These are phyloP conservation scores for Candida verbasci DNA, from an alignment of 805 yeast genomes.

Conservation along the genomic window DNA sequence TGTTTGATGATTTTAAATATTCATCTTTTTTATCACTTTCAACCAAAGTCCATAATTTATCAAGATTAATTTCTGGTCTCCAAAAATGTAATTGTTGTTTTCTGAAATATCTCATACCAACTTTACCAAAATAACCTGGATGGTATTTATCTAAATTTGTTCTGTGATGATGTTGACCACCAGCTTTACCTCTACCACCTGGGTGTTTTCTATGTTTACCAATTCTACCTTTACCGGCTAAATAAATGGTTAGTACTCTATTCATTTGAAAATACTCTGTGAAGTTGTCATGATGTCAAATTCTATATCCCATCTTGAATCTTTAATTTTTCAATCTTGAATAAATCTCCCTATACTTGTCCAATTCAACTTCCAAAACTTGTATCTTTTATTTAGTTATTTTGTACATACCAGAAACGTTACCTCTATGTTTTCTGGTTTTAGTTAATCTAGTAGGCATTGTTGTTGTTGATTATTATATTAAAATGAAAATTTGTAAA, in stretches of 20 bases:
- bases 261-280: too few relatives aligned
- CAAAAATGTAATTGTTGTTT: slow-evolving; percentile 91
- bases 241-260: slow-evolving; percentile 25
- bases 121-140: slow-evolving; percentile 99
- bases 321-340: background rate
- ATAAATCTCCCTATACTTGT: background rate
- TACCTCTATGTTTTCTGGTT: slow-evolving; percentile 99
- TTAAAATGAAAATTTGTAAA: slow-evolving; percentile 1
- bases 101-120: slow-evolving; percentile 99
- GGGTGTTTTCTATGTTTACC: slow-evolving; percentile 99
- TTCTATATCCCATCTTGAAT: too few relatives aligned
- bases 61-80: slow-evolving; percentile 97
- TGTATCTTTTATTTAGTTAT: background rate
- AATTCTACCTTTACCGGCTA: slow-evolving; percentile 99
- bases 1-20: slow-evolving; percentile 77
- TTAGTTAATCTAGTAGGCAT: slow-evolving; percentile 99
- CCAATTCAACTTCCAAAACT: background rate
- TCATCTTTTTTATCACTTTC: slow-evolving; percentile 92
- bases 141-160: slow-evolving; percentile 99
- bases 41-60: slow-evolving; percentile 96
- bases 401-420: slow-evolving; percentile 90
- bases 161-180: slow-evolving; percentile 99
- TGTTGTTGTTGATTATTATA: slow-evolving; percentile 30
- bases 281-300: too few relatives aligned
- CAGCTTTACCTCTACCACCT: slow-evolving; percentile 99